Evolutionary conservation across 805 yeast species (phyloP).

Genomic region (Saccharomyces kudriavzevii): DNA sequence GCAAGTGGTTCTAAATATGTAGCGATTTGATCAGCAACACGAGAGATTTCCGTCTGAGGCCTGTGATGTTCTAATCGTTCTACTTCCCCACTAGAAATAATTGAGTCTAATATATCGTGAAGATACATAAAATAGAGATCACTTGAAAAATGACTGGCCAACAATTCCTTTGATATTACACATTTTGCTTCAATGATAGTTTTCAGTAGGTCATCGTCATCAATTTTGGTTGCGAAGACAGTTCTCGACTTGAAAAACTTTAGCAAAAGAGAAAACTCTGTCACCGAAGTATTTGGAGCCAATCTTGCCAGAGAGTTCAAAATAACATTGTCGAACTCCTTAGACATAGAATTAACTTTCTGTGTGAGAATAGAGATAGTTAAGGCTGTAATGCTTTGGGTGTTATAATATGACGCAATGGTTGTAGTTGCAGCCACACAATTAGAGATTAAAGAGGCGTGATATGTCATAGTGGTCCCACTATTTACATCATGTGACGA

Average conservation of each 20-base stretch:
- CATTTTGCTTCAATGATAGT: conserved; percentile 45
- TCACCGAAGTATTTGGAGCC: conserved; percentile 51
- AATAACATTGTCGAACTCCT: conserved; percentile 47
- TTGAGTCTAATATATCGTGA: conserved; percentile 54
- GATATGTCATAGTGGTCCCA: conserved; percentile 8
- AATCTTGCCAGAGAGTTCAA: conserved; percentile 56
- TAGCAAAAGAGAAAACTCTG: conserved; percentile 59
- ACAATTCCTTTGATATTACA: conserved; percentile 33
- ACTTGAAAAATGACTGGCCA: conserved; percentile 19
- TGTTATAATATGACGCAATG: conserved; percentile 58
- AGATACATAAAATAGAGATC: conserved; percentile 51
- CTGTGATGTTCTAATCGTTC: conserved; percentile 70
- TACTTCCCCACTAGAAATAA: conserved; percentile 73
- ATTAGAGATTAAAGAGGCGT: conserved; percentile 43
- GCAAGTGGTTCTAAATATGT: conserved; percentile 68
- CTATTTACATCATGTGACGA: background rate
- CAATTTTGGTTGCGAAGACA: conserved; percentile 36
- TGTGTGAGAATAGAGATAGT: conserved; percentile 78
- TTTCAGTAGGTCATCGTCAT: conserved; percentile 30
- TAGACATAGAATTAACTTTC: conserved; percentile 46
- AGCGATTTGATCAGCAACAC: conserved; percentile 61
- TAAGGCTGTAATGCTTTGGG: conserved; percentile 64
- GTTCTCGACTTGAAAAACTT: conserved; percentile 48
- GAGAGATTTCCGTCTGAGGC: conserved; percentile 62
- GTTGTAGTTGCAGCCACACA: conserved; percentile 61